Percentiles rank a stretch among this genome's conserved stretches.
These are phyloP conservation scores for Datura wrightii DNA, from an alignment of 257 asterid genomes.

Conservation along the genomic window DNA sequence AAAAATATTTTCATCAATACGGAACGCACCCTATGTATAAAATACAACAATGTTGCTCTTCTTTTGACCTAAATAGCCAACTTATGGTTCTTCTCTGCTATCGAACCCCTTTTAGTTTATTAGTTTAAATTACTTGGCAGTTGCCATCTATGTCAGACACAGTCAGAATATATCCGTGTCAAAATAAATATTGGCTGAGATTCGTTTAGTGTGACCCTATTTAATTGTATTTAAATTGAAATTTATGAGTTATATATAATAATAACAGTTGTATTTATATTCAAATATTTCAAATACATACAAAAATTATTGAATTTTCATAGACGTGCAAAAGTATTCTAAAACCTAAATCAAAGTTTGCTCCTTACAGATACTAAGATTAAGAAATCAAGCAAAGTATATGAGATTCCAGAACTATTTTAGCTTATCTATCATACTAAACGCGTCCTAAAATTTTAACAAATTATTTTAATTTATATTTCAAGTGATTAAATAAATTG, in stretches of 20 bases:
- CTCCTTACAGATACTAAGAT: too few relatives aligned
- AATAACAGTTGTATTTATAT: neutral
- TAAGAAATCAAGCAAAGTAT: too few relatives aligned
- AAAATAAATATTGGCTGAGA: neutral
- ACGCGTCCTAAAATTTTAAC: neutral
- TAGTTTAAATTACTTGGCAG: neutral
- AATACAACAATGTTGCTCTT: too few relatives aligned
- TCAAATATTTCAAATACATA: neutral
- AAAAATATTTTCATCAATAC: too few relatives aligned
- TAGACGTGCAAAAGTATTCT: too few relatives aligned
- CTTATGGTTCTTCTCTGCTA: neutral
- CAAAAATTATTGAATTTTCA: too few relatives aligned
- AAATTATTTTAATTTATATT: too few relatives aligned
- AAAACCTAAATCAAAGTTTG: too few relatives aligned
- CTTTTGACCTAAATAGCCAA: neutral
- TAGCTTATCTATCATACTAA: too few relatives aligned
- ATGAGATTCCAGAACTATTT: too few relatives aligned
- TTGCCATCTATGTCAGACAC: neutral
- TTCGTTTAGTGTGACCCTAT: neutral
- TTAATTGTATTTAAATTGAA: neutral
- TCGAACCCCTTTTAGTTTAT: neutral
- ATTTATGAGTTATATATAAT: neutral
- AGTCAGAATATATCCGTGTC: neutral
- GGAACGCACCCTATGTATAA: too few relatives aligned
- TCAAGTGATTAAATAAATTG: neutral